Evolutionary conservation across 352 stramenopile genomes (phyloP).

Genomic region (Vaucheria bursata): DNA sequence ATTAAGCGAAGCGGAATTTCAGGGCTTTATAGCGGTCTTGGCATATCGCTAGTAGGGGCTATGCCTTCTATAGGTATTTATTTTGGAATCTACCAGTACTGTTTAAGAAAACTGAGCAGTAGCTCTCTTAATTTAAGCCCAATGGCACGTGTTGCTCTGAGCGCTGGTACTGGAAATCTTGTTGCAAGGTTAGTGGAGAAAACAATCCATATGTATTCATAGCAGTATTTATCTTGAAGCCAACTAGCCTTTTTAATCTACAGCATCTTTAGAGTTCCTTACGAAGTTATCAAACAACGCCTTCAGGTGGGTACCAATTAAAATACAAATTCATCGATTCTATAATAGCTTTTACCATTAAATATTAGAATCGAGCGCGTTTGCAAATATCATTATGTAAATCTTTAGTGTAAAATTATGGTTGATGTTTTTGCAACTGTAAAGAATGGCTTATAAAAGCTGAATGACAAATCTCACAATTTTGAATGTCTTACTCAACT

Average conservation of each 20-base stretch:
- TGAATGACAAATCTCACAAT: too few species aligned
- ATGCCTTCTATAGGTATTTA: slow-evolving; percentile 66
- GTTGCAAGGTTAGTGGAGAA: slow-evolving; percentile 53
- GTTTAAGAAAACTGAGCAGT: slow-evolving; percentile 54
- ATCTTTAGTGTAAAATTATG: too few species aligned
- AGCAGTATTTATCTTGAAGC: neutral
- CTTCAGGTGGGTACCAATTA: too few species aligned
- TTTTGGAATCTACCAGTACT: slow-evolving; percentile 69
- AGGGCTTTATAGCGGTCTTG: slow-evolving; percentile 57
- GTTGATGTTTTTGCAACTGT: too few species aligned
- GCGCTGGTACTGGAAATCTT: slow-evolving; percentile 56
- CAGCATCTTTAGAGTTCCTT: slow-evolving; percentile 62
- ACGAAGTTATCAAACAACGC: slow-evolving; percentile 70
- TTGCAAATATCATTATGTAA: too few species aligned
- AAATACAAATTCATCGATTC: too few species aligned
- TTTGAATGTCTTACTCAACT: too few species aligned
- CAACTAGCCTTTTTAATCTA: neutral
- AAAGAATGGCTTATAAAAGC: too few species aligned
- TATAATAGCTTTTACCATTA: too few species aligned
- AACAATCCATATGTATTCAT: too few species aligned
- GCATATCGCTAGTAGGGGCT: slow-evolving; percentile 58
- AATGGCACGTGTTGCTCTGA: slow-evolving; percentile 31
- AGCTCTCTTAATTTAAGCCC: slow-evolving; percentile 18
- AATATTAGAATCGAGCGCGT: too few species aligned
- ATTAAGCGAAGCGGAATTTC: slow-evolving; percentile 29